These are phyloP conservation scores for Chloris gayana DNA, from an alignment of 176 grass and related monocot species.

Conservation along the genomic window DNA sequence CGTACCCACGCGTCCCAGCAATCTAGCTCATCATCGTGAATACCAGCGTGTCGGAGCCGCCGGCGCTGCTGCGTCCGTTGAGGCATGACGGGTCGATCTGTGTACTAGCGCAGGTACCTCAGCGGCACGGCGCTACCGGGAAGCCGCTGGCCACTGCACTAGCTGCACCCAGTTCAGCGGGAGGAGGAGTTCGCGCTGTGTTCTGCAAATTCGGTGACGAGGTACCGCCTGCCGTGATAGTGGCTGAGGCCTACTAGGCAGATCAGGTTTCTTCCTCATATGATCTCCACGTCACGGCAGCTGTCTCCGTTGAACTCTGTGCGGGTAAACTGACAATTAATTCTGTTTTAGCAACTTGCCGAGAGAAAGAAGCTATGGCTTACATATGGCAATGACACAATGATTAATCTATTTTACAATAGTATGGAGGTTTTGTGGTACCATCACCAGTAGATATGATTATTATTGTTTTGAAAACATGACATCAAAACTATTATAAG, in stretches of 20 bases:
- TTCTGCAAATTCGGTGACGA: slow-evolving; percentile 71
- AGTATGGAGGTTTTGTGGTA: too few species aligned
- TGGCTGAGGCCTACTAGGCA: slow-evolving; percentile 58
- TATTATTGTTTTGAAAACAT: too few species aligned
- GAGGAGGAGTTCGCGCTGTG: slow-evolving; percentile 50
- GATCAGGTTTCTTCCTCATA: slow-evolving; percentile 65
- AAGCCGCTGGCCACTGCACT: too few species aligned
- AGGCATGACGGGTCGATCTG: slow-evolving; percentile 54
- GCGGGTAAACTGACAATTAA: too few species aligned
- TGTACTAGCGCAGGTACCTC: slow-evolving; percentile 71
- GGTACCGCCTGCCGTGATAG: slow-evolving; percentile 63
- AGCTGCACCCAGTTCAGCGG: slow-evolving; percentile 61
- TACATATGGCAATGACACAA: too few species aligned
- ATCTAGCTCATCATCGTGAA: slow-evolving; percentile 68
- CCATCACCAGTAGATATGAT: too few species aligned
- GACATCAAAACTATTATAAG: too few species aligned
- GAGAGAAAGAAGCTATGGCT: too few species aligned
- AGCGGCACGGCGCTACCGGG: slow-evolving; percentile 61
- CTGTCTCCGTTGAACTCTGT: too few species aligned
- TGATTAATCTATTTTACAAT: too few species aligned
- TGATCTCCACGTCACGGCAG: slow-evolving; percentile 57
- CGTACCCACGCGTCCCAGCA: slow-evolving; percentile 54
- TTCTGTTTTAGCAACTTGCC: too few species aligned
- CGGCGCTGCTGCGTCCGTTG: slow-evolving; percentile 58
- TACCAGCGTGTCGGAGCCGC: neutral